Evolutionary conservation across 2,329 filamentous ascomycete species (phyloP).

Genomic region (Pseudophaeomoniella oleicola): DNA sequence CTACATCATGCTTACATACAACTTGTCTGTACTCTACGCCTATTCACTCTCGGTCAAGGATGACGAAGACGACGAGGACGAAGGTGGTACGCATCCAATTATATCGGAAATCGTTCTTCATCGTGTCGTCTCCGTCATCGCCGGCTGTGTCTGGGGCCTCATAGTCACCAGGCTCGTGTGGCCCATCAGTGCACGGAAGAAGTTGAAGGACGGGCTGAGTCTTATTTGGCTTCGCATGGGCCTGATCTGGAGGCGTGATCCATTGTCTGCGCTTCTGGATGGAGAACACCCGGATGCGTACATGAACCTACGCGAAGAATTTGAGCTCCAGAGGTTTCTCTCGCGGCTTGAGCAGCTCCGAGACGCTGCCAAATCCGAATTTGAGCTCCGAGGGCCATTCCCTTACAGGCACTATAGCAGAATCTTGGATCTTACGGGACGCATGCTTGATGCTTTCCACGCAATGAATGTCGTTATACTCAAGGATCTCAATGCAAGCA

Average conservation of each 20-base stretch:
- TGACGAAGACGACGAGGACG: conserved; percentile 68
- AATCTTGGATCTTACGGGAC: conserved; percentile 65
- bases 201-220: conserved; percentile 78
- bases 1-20: conserved; percentile 91
- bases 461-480: conserved; percentile 88
- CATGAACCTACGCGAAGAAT: conserved; percentile 77
- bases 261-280: conserved; percentile 57
- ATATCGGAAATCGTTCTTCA: conserved; percentile 83
- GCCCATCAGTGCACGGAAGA: conserved; percentile 79
- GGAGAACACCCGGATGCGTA: conserved; percentile 49
- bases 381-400: conserved; percentile 78
- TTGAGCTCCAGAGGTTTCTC: conserved; percentile 67
- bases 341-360: conserved; percentile 61
- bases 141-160: conserved; percentile 83
- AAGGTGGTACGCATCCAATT: conserved; percentile 68
- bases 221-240: conserved; percentile 91
- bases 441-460: conserved; percentile 85
- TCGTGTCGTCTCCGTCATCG: conserved; percentile 71
- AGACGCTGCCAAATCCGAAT: conserved; percentile 63
- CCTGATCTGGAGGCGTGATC: conserved; percentile 89
- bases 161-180: conserved; percentile 80
- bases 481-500: conserved; percentile 59
- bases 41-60: conserved; percentile 77
- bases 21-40: conserved; percentile 84
- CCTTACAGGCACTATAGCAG: conserved; percentile 56